These are phyloP conservation scores for Leptographium procerum DNA, from an alignment of 2,329 filamentous ascomycete species.

Conservation along the genomic window DNA sequence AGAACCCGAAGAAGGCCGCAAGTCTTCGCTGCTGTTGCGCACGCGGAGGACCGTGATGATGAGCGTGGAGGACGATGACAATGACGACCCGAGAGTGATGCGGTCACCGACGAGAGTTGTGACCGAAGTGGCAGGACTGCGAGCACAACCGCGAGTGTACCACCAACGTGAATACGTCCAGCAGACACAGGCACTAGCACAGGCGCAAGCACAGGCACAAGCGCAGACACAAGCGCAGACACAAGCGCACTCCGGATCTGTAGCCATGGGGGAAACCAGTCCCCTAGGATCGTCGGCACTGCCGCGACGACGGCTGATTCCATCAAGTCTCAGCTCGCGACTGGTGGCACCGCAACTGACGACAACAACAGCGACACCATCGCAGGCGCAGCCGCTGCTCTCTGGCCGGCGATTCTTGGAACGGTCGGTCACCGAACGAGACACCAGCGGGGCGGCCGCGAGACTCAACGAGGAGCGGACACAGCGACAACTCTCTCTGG, in stretches of 20 bases:
- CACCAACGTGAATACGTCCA: constrained; percentile 3
- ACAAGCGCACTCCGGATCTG: neutral
- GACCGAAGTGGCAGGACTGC: constrained; percentile 38
- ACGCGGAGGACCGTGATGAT: constrained; percentile 29
- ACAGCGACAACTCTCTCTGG: constrained; percentile 30
- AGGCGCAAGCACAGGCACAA: neutral
- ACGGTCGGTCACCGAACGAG: constrained; percentile 23
- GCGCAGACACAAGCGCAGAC: constrained; percentile 11
- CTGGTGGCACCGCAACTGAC: constrained; percentile 28
- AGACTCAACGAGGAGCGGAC: constrained; percentile 28
- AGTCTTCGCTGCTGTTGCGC: constrained; percentile 35
- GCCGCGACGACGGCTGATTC: constrained; percentile 40
- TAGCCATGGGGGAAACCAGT: constrained; percentile 9
- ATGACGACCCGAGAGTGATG: constrained; percentile 20
- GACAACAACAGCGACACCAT: constrained; percentile 16
- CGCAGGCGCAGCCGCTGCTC: constrained; percentile 3
- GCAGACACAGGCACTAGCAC: neutral
- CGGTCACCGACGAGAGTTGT: constrained; percentile 47
- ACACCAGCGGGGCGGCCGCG: constrained; percentile 18
- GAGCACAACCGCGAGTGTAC: constrained; percentile 25
- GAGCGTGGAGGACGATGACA: constrained; percentile 33
- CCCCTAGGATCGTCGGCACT: constrained; percentile 31
- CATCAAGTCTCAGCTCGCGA: constrained; percentile 37
- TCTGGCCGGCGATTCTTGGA: constrained; percentile 37
- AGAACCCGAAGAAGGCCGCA: constrained; percentile 37